Conservation (phyloP, 768 basidiomycete species). For the Leccinum obscurum region DNA sequence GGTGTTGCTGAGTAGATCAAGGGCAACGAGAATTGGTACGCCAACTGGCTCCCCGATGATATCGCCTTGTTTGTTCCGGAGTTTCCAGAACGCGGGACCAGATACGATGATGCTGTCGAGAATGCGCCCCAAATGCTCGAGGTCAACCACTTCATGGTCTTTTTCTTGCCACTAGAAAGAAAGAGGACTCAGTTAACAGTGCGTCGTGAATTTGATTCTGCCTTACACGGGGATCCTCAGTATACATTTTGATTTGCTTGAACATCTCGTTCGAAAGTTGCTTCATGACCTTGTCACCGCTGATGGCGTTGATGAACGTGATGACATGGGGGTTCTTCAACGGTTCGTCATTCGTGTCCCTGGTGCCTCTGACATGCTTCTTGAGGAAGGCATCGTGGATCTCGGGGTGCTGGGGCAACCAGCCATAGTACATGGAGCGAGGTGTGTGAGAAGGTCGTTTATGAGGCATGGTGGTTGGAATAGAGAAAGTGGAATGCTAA, state of each 20-base stretch:
- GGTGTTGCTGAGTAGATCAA: not conserved
- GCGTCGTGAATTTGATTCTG: not conserved
- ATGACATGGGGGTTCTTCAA: not conserved
- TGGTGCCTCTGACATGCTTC: not conserved
- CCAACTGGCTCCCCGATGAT: not conserved
- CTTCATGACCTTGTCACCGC: not conserved
- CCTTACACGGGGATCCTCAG: not conserved
- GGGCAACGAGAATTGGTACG: not conserved
- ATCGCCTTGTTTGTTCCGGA: not conserved
- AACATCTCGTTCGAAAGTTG: not conserved
- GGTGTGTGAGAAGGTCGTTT: not conserved
- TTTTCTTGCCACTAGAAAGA: not conserved
- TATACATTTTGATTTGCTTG: not conserved
- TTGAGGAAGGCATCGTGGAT: not conserved
- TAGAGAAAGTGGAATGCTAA: not conserved
- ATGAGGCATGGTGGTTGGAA: not conserved
- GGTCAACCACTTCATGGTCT: not conserved
- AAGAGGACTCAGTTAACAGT: not conserved
- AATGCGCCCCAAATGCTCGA: not conserved
- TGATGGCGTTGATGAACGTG: not conserved
- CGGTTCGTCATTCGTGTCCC: too few species aligned
- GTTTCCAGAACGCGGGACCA: not conserved
- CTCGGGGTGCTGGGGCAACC: not conserved
- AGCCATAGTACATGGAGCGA: not conserved
- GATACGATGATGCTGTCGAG: not conserved